Evolutionary conservation across 129 eudicot genomes (phyloP).

Genomic region (Pseudognaphalium luteoalbum): DNA sequence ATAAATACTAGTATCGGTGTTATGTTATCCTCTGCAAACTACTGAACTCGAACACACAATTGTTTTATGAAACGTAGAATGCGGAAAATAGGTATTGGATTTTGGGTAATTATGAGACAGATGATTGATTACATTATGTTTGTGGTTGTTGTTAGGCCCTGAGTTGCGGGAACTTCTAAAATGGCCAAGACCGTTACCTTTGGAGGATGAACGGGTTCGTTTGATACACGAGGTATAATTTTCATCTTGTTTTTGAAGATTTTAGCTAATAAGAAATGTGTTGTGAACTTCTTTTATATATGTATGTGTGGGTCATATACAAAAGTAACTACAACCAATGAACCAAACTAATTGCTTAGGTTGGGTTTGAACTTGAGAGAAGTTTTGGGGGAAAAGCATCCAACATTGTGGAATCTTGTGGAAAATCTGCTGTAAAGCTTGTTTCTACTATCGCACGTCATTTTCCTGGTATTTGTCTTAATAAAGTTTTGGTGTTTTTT

Average conservation of each 20-base stretch:
- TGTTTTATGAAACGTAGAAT: conserved; percentile 13
- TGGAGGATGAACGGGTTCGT: conserved; percentile 93
- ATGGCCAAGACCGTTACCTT: conserved; percentile 94
- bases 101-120: neutral
- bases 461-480: conserved; percentile 64
- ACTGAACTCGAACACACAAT: neutral
- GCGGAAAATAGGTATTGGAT: neutral
- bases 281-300: neutral
- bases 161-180: conserved; percentile 74
- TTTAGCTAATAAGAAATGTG: conserved; percentile 2
- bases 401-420: conserved; percentile 70
- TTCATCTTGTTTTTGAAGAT: conserved; percentile 1
- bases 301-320: neutral
- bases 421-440: conserved; percentile 78
- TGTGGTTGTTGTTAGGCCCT: conserved; percentile 60
- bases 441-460: conserved; percentile 72
- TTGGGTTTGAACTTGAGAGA: conserved; percentile 77
- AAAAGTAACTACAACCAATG: conserved; percentile 5
- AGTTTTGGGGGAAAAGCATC: conserved; percentile 89
- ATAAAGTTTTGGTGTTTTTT: neutral
- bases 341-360: conserved; percentile 39
- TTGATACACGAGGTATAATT: conserved; percentile 69
- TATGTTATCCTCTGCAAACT: neutral
- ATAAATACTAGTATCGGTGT: too few relatives aligned
- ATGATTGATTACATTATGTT: neutral